These are phyloP conservation scores for Leccinum subrobustum DNA, from an alignment of 1,284 basidiomycete species.

Conservation along the genomic window DNA sequence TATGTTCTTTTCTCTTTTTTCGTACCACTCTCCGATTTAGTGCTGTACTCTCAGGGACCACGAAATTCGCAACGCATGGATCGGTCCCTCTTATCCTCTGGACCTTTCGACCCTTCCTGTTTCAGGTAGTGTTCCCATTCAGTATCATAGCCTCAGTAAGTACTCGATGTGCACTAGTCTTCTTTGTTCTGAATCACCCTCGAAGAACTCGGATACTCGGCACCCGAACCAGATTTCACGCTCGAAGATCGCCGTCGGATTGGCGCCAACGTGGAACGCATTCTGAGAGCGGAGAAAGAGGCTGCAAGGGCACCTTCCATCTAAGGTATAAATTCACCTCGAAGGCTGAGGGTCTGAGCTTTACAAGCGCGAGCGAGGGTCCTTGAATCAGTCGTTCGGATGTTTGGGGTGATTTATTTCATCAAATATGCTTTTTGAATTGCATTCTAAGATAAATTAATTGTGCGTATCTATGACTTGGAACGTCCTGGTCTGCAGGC, in stretches of 20 bases:
- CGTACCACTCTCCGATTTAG: not conserved
- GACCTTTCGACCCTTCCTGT: constrained; percentile 57
- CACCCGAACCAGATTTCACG: constrained; percentile 38
- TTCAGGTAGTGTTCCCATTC: constrained; percentile 56
- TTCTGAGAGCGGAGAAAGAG: constrained; percentile 49
- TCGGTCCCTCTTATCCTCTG: constrained; percentile 65
- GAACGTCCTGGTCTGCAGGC: not conserved
- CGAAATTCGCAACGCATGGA: constrained; percentile 64
- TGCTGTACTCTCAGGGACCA: constrained; percentile 48
- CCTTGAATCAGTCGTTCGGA: not conserved
- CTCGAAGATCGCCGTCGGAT: constrained; percentile 49
- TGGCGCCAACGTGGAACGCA: constrained; percentile 49
- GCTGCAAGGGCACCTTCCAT: constrained; percentile 49
- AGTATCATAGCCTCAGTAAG: constrained; percentile 68
- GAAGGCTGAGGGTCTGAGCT: not conserved
- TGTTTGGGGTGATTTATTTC: not conserved
- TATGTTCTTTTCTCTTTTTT: constrained; percentile 15
- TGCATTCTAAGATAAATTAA: not conserved
- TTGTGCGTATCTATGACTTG: not conserved
- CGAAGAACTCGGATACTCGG: constrained; percentile 55
- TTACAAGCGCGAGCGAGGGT: not conserved
- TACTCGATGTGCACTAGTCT: not conserved
- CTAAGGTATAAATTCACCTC: constrained; percentile 6
- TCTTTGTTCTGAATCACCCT: not conserved
- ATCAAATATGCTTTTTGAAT: not conserved